These are phyloP conservation scores for Candolleomyces efflorescens DNA, from an alignment of 768 basidiomycete genomes.

Conservation along the genomic window DNA sequence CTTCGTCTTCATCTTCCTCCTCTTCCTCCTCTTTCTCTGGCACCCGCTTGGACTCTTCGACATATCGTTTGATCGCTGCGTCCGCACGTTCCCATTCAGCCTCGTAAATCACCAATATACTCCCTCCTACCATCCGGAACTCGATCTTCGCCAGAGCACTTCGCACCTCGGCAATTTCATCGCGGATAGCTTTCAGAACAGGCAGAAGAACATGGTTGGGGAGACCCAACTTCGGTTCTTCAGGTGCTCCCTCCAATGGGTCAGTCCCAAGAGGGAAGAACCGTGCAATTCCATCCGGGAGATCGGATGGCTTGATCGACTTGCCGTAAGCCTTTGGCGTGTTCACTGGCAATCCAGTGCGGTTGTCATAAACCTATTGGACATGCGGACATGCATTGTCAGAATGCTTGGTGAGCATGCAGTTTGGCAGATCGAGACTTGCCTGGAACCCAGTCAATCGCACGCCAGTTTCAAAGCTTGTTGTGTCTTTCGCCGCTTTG, in stretches of 20 bases:
- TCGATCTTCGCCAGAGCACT: constrained; percentile 49
- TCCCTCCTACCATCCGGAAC: constrained; percentile 78
- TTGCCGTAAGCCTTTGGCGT: constrained; percentile 80
- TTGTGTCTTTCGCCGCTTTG: constrained; percentile 62
- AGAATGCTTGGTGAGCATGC: background rate
- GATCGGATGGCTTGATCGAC: constrained; percentile 59
- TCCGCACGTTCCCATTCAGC: constrained; percentile 41
- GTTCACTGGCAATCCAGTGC: constrained; percentile 47
- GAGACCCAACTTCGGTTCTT: constrained; percentile 41
- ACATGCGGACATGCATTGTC: background rate
- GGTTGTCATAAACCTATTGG: constrained; percentile 67
- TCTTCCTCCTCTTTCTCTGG: constrained; percentile 1
- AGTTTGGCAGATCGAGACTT: constrained; percentile 14
- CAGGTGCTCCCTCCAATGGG: background rate
- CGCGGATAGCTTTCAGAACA: constrained; percentile 52
- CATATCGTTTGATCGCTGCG: constrained; percentile 33
- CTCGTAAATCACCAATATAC: constrained; percentile 77
- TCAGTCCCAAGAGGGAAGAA: constrained; percentile 60
- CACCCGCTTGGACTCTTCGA: constrained; percentile 7
- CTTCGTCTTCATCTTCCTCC: constrained; percentile 29
- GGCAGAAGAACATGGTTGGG: constrained; percentile 49
- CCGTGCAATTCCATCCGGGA: constrained; percentile 68
- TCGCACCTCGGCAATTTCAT: constrained; percentile 36
- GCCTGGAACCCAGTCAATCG: constrained; percentile 92
- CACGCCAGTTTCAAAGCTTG: constrained; percentile 71